A percentile compares a stretch with the other conserved stretches of the same genome.
These are phyloP conservation scores for Nicotiana tabacum DNA, from an alignment of 257 asterid genomes.

Conservation along the genomic window DNA sequence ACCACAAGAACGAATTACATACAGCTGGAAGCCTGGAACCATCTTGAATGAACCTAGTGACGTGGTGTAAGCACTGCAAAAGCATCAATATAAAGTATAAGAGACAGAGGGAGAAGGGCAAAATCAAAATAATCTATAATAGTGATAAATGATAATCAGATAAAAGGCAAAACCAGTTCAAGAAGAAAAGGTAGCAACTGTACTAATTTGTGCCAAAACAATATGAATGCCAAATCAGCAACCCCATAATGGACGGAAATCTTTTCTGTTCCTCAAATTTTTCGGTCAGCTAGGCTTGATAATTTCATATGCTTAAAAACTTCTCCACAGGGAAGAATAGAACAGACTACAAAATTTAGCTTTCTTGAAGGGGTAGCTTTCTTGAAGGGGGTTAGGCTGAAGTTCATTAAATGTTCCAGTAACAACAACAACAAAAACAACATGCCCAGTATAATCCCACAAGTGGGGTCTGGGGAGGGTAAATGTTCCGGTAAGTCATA, in stretches of 20 bases:
- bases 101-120: not conserved
- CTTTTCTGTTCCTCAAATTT: not conserved
- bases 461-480: too few species aligned
- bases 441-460: too few species aligned
- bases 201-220: not conserved
- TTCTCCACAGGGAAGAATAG: not conserved
- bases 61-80: constrained; percentile 47
- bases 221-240: not conserved
- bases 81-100: not conserved
- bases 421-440: too few species aligned
- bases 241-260: not conserved
- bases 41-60: constrained; percentile 28
- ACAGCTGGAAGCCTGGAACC: constrained; percentile 30
- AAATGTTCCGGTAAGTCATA: not conserved
- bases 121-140: not conserved
- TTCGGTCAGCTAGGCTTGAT: not conserved
- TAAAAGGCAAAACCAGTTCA: not conserved
- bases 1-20: constrained; percentile 22
- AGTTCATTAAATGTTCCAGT: not conserved
- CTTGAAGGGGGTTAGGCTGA: not conserved
- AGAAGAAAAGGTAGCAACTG: not conserved
- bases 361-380: not conserved
- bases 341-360: not conserved
- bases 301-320: not conserved
- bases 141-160: not conserved